Percentiles rank a stretch among this genome's conserved stretches.
Evolutionary conservation across 2,329 filamentous ascomycete species (phyloP).

Genomic region (Colletotrichum destructivum): DNA sequence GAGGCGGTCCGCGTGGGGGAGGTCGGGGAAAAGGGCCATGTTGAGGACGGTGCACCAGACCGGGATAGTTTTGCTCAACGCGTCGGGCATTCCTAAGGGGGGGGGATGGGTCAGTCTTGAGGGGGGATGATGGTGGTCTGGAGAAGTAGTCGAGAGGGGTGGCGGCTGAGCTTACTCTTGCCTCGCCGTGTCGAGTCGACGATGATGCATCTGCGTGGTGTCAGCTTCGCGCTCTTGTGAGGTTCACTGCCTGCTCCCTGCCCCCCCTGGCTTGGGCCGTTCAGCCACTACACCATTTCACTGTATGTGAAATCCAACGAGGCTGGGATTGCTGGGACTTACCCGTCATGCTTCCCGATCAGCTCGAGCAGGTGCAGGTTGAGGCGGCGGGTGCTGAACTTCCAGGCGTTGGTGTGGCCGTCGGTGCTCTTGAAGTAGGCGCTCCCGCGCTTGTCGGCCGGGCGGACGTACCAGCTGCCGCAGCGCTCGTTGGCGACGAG

Average conservation of each 20-base stretch:
- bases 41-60: slow-evolving; percentile 95
- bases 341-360: slow-evolving; percentile 78
- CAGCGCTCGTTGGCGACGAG: slow-evolving; percentile 95
- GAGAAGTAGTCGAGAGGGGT: not conserved
- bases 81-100: slow-evolving; percentile 85
- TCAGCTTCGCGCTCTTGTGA: slow-evolving; percentile 7
- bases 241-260: no score
- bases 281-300: not conserved
- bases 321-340: slow-evolving; percentile 45
- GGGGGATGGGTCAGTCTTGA: slow-evolving; percentile 31
- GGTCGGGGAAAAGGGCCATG: slow-evolving; percentile 78
- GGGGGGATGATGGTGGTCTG: not conserved
- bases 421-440: slow-evolving; percentile 99
- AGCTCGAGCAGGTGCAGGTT: slow-evolving; percentile 86
- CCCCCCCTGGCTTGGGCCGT: not conserved
- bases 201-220: slow-evolving; percentile 76
- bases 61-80: slow-evolving; percentile 92
- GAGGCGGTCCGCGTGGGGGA: slow-evolving; percentile 60
- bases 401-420: slow-evolving; percentile 92
- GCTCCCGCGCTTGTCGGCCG: slow-evolving; percentile 75
- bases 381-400: slow-evolving; percentile 86
- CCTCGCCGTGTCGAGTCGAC: slow-evolving; percentile 94
- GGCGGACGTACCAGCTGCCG: slow-evolving; percentile 93
- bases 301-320: no score
- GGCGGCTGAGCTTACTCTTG: slow-evolving; percentile 72